phyloP scores from a whole-genome alignment of 169 alveolate genomes.

The Miamiensis avidus region DNA sequence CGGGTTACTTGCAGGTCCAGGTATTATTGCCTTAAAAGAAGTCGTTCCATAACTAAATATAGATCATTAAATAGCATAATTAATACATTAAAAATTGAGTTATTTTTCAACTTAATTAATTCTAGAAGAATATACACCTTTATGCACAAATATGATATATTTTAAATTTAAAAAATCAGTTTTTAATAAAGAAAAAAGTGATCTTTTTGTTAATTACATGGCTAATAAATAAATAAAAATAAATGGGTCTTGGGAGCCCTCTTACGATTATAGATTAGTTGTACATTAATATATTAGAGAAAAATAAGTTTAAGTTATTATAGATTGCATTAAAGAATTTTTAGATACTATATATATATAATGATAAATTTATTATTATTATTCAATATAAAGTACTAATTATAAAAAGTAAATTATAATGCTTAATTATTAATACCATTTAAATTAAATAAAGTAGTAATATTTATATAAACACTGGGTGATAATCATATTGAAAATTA shows the following conservation, averaged over 20 bases:
- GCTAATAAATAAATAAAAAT: neutral
- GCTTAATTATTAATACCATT: too few relatives aligned
- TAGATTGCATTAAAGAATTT: neutral
- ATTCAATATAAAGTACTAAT: too few relatives aligned
- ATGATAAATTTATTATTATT: too few relatives aligned
- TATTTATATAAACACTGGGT: too few relatives aligned
- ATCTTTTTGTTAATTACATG: neutral
- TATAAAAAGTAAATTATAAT: too few relatives aligned
- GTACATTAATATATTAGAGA: neutral
- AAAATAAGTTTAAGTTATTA: neutral
- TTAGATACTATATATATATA: neutral
- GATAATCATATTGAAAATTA: too few relatives aligned
- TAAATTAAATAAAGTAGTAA: too few relatives aligned
- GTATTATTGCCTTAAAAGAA: neutral
- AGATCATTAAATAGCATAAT: neutral
- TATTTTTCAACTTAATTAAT: neutral
- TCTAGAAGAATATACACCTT: neutral
- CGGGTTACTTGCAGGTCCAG: neutral
- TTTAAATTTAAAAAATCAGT: too few relatives aligned
- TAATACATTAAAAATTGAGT: too few relatives aligned
- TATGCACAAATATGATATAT: neutral
- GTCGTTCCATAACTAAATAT: too few relatives aligned
- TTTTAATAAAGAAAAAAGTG: neutral
- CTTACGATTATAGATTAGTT: neutral
- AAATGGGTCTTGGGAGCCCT: neutral